Conservation (phyloP, 1,284 basidiomycete genomes). For the Stygiomarasmius scandens region DNA sequence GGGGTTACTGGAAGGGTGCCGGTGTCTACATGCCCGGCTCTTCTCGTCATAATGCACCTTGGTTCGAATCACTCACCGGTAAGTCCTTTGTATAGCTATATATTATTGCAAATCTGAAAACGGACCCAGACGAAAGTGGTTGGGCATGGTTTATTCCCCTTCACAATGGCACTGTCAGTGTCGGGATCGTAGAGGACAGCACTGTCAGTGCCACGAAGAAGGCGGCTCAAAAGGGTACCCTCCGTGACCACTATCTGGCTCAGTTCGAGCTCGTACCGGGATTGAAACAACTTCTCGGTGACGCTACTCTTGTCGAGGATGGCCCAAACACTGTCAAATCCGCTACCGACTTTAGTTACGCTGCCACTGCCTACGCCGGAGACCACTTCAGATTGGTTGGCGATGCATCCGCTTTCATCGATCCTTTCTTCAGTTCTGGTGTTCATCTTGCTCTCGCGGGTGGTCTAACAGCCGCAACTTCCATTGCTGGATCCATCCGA, state of each 20-base stretch:
- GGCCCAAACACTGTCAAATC: slow-evolving; percentile 32
- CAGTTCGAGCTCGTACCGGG: slow-evolving; percentile 39
- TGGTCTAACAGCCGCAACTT: slow-evolving; percentile 51
- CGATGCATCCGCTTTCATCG: slow-evolving; percentile 66
- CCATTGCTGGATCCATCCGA: slow-evolving; percentile 53
- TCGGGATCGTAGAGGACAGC: slow-evolving; percentile 45
- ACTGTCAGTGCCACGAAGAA: slow-evolving; percentile 30
- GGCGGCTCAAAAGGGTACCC: neutral
- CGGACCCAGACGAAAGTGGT: slow-evolving; percentile 43
- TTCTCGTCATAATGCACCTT: slow-evolving; percentile 29
- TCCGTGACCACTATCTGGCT: slow-evolving; percentile 1
- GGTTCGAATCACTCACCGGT: slow-evolving; percentile 38
- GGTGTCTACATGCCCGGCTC: slow-evolving; percentile 30
- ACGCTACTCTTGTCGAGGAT: slow-evolving; percentile 11
- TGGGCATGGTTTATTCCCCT: slow-evolving; percentile 56
- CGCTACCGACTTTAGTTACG: slow-evolving; percentile 61
- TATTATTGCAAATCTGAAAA: neutral
- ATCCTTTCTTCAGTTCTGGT: slow-evolving; percentile 65
- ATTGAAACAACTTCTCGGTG: slow-evolving; percentile 30
- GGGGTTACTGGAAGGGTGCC: slow-evolving; percentile 43
- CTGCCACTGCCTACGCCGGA: slow-evolving; percentile 52
- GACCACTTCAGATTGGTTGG: slow-evolving; percentile 53
- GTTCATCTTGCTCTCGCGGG: slow-evolving; percentile 45
- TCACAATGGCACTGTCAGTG: slow-evolving; percentile 47
- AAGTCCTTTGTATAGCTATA: neutral